Evolutionary conservation across 148 eudicot species (phyloP).

Genomic region (Nyssa sinensis): DNA sequence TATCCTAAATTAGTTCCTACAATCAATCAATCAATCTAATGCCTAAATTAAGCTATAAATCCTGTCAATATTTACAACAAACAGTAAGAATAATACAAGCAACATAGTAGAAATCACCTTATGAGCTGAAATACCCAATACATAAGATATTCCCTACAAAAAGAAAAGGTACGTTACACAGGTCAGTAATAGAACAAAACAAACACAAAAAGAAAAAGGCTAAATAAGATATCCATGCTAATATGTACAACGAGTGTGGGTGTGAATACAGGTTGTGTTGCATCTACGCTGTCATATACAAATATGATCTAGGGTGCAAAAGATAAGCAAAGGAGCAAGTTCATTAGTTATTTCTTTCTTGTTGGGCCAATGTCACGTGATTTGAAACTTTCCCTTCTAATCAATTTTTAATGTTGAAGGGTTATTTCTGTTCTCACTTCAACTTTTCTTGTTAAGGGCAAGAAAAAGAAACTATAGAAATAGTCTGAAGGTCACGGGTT

Average conservation of each 20-base stretch:
- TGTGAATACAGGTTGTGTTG: neutral
- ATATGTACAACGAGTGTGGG: neutral
- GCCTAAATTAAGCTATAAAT: too few relatives aligned
- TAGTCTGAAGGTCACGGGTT: too few relatives aligned
- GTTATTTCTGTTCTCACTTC: too few relatives aligned
- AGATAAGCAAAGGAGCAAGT: neutral
- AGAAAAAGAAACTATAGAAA: neutral
- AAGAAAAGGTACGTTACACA: neutral
- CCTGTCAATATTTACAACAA: too few relatives aligned
- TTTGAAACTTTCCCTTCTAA: neutral
- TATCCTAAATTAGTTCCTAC: too few relatives aligned
- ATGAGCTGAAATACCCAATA: slow-evolving; percentile 37
- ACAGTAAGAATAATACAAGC: neutral
- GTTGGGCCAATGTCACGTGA: neutral
- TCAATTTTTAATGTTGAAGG: neutral
- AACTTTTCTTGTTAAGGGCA: neutral
- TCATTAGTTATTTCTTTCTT: neutral
- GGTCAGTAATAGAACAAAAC: neutral
- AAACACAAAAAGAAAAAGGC: neutral
- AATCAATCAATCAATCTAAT: too few relatives aligned
- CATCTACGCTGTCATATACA: neutral
- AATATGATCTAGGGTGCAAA: neutral
- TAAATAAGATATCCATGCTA: neutral
- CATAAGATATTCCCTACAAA: slow-evolving; percentile 62
- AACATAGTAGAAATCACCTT: slow-evolving; percentile 38